Base-by-base conservation (phyloP, 345 rosid species). In the Brassica incana region DNA sequence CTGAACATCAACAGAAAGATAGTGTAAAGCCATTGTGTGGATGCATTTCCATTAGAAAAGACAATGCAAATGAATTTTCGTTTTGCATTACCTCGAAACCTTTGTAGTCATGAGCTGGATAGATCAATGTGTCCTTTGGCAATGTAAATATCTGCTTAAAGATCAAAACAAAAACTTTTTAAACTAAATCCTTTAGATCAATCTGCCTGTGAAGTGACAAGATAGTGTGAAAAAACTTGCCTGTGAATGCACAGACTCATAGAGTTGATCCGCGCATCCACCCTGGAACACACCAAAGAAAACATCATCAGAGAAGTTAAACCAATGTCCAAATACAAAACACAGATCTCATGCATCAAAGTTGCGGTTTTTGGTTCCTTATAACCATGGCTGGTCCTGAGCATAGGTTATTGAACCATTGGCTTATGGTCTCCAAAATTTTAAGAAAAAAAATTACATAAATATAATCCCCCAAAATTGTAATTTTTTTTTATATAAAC, bases 61-160 rank as follows among this genome's bases (percentile, higher is more conserved):
- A 9, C 50, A 58, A 25, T 29, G 14, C 36, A 7, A 74, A 30
- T 16, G 63, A 27, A 9, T 54, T 32, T 69, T 33, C 0, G 40
- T 58, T 58, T 62, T 73, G 60, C 56, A 88, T 81, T 87, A 95
- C 99, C 23, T 89, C 75, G 81, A 84, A 93, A 50, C 99, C 98
- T 79, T 82, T 91, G 88, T 95, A 95, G 80, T 95, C 99, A 81
- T 95, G 99, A 76, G 88, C 97, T 50, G 98, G 98, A 83, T 93
- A 95, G 52, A 95, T 71, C 86, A 88, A 80, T 59, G 99, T 89
- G 64, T 95, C 96, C 83, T 88, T 88, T 1, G 96, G 98, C 84
- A 95, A 84, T 32, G 91, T 84, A 72, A 95, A 91, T 18, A 95
- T 93, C 99, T 95, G 89, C 69, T 63, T 9, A 54, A 40, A 76